Conservation (phyloP, 2,329 filamentous ascomycete species). For the Aureobasidium sp. region DNA sequence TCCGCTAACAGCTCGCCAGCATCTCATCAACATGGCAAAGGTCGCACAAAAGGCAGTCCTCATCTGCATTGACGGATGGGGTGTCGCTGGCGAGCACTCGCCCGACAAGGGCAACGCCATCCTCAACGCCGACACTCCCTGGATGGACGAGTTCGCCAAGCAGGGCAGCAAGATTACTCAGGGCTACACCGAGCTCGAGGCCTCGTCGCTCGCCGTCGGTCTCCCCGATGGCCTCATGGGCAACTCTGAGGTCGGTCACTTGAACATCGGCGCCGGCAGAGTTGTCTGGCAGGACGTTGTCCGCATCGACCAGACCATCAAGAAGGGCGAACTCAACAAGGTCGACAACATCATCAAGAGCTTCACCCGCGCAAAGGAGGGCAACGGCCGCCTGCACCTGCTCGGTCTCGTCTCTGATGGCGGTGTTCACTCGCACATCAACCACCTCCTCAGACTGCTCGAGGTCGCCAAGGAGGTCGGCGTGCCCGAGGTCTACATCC, state of each 20-base stretch:
- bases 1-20: not conserved
- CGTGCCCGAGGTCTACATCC: constrained; percentile 89
- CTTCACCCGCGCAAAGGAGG: constrained; percentile 71
- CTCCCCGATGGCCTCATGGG: constrained; percentile 97
- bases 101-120: constrained; percentile 92
- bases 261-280: constrained; percentile 96
- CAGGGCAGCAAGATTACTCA: constrained; percentile 62
- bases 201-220: constrained; percentile 90
- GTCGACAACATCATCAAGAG: constrained; percentile 69
- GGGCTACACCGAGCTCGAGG: constrained; percentile 87
- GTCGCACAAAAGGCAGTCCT: constrained; percentile 63
- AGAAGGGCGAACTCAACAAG: constrained; percentile 70
- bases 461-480: constrained; percentile 81
- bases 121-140: constrained; percentile 81
- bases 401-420: constrained; percentile 90
- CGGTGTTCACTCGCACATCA: constrained; percentile 94
- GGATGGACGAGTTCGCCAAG: constrained; percentile 78
- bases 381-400: constrained; percentile 87
- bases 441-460: constrained; percentile 80
- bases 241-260: constrained; percentile 95
- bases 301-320: constrained; percentile 87
- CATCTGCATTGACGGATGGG: constrained; percentile 99
- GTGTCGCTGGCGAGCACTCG: constrained; percentile 70
- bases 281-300: constrained; percentile 94
- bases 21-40: constrained; percentile 44